Conservation (phyloP, 306 rosid genomes). For the Inga laurina region DNA sequence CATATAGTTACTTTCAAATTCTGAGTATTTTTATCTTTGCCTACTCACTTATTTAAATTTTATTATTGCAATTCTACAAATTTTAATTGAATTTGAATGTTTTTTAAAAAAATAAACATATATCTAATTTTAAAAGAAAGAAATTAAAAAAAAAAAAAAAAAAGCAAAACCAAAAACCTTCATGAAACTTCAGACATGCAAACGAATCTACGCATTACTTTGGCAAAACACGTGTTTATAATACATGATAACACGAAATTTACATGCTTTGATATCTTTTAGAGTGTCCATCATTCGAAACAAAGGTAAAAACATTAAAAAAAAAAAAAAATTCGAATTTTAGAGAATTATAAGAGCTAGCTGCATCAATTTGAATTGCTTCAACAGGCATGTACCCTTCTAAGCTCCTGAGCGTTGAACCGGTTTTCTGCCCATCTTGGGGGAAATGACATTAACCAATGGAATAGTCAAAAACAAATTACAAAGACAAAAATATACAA, state of each 20-base stretch:
- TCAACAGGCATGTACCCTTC: not conserved
- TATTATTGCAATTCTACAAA: not conserved
- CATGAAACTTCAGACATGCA: not conserved
- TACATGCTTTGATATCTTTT: not conserved
- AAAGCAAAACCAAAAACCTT: not conserved
- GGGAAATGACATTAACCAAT: conserved; percentile 37
- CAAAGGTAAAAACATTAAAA: not conserved
- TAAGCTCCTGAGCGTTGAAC: not conserved
- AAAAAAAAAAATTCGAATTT: not conserved
- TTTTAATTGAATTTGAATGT: not conserved
- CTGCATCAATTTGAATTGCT: conserved; percentile 10
- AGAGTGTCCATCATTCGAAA: not conserved
- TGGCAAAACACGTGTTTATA: not conserved
- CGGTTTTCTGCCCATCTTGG: conserved; percentile 32
- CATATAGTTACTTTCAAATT: not conserved
- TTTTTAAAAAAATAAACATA: not conserved
- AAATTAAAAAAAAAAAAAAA: too few species aligned
- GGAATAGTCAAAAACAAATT: conserved; percentile 50
- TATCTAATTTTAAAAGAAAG: not conserved
- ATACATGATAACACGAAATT: not conserved
- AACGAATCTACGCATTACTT: not conserved
- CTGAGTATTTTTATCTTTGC: not conserved
- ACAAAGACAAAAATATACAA: conserved; percentile 56
- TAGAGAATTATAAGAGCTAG: not conserved
- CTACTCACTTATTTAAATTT: not conserved